Evolutionary conservation across 2,329 filamentous ascomycete species (phyloP), one percentile per base, ranked within the genome.

Genomic region (Aspergillus jensenii): DNA sequence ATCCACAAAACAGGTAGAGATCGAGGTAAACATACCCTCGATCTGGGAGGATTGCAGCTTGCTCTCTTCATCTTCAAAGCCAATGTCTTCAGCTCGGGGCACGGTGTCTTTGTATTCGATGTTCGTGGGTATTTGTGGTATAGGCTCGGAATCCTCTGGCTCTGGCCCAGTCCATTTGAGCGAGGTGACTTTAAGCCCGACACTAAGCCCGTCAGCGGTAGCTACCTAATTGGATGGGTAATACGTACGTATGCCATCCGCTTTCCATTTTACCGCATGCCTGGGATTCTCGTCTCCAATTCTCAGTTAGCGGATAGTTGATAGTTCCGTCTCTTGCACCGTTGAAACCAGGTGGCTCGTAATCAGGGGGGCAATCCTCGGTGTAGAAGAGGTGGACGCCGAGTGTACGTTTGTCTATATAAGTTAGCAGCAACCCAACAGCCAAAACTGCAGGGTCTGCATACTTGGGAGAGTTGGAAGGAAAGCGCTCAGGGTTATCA

Each of bases 351-450:
- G 67, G 67, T 17, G 78, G 75, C 47, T 77, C 69, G 61, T 79
- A 79, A 2, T 70, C 66, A 27, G 61, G 50, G 8, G 74, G 70
- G 51, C 72, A 75, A 15, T 74, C 66, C n/a, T 78, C 69, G 3
- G 71, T 76, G 62, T 80, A 81, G 54, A 77, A 74, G 3, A 82
- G 67, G 50, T 77, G 73, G 61, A 82, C 73, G 9, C 73, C 76
- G 11, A 82, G 60, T 51, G 69, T 76, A 35, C 78, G 71, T 49
- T 71, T 71, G 40, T 66, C 75, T 77, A 59, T 14, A 45, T 45
- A 44, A 11, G 41, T 27, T 15, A 39, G 55, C 41, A 17, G 17
- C 12, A 21, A 17, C 21, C 15, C 25, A n/a, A 17, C 15, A 12
- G 23, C 17, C 27, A 8, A 31, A 9, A 15, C 19, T 6, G 21